phyloP scores from a whole-genome alignment of 108 stramenopile genomes.

The Discostella stelligeroides region DNA sequence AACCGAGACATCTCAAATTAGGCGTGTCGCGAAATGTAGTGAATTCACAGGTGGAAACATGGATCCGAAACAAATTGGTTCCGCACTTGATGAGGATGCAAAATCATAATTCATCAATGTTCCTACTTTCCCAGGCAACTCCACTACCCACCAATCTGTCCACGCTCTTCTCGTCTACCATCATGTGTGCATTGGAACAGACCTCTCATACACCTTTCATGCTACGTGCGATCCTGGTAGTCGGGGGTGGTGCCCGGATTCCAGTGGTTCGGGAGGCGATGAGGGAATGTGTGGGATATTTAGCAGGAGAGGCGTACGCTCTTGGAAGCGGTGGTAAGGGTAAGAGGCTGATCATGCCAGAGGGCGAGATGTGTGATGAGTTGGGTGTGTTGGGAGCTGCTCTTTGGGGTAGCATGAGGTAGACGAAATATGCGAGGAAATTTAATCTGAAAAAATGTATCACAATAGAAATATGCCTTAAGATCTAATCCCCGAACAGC shows the following conservation, averaged over 20 bases:
- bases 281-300: constrained; percentile 22
- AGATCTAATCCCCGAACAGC: no score
- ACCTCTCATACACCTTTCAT: constrained; percentile 49
- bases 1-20: constrained; percentile 64
- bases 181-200: constrained; percentile 65
- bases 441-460: no score
- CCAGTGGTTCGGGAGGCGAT: constrained; percentile 51
- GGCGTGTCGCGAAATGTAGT: constrained; percentile 66
- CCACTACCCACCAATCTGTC: constrained; percentile 63
- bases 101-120: not conserved
- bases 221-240: constrained; percentile 59
- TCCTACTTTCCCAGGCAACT: constrained; percentile 52
- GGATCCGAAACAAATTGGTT: constrained; percentile 33
- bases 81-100: constrained; percentile 15
- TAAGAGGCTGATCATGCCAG: constrained; percentile 32
- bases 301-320: constrained; percentile 33
- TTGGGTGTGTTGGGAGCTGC: constrained; percentile 40
- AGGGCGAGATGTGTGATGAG: constrained; percentile 46
- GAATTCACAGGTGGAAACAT: constrained; percentile 56
- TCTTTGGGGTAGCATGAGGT: constrained; percentile 32
- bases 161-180: constrained; percentile 55
- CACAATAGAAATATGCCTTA: no score
- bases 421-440: no score
- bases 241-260: constrained; percentile 67
- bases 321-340: not conserved